Base-by-base conservation (phyloP, 345 rosid species). In the Leavenworthia alabamica region DNA sequence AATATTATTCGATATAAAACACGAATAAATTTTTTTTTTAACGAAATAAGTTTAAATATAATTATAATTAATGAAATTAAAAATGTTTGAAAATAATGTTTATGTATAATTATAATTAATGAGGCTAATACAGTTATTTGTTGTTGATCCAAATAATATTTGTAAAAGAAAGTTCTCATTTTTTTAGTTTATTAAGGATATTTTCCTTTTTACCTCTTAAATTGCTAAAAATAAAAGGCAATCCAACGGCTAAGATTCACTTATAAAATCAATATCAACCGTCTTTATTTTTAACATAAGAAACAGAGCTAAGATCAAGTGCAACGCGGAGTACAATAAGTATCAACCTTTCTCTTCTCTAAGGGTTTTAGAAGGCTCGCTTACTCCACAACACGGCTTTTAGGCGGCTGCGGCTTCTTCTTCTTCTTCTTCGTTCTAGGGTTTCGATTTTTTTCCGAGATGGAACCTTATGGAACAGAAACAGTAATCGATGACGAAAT, bases 401-500 rank as follows among this genome's bases (percentile, higher is more conserved):
- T 27, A 42, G 57, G 74, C 69, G 40, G 17, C 73, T 27, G 53
- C 57, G 4, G 42, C 66, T 14, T 19, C 48, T 24, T 41, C 49
- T 44, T 49, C 60, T 14, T 48, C 75, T 24, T 46, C 71, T 22
- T 49, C 59, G 29, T 15, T 63, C 16, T 20, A 59, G 62, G 56
- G 33, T 36, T 55, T 44, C 61, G 52, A 54, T 62, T 58, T 43
- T 43, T 27, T 7, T 8, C 37, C 15, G 36, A 43, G 26, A 82
- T 86, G 94, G 86, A 86, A 62, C 75, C 77, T 1, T 79, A 78
- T 15, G 75, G 60, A 54, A 74, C 71, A 7, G 86, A 80, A 48
- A 8, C 80, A 36, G 66, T 56, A 35, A 58, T 47, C 11, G 82
- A 73, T 12, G 76, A 70, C 4, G 86, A 79, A 28, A 50, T 73